Evolutionary conservation across 495 filamentous ascomycete species (phyloP).

Genomic region (Podospora conica): DNA sequence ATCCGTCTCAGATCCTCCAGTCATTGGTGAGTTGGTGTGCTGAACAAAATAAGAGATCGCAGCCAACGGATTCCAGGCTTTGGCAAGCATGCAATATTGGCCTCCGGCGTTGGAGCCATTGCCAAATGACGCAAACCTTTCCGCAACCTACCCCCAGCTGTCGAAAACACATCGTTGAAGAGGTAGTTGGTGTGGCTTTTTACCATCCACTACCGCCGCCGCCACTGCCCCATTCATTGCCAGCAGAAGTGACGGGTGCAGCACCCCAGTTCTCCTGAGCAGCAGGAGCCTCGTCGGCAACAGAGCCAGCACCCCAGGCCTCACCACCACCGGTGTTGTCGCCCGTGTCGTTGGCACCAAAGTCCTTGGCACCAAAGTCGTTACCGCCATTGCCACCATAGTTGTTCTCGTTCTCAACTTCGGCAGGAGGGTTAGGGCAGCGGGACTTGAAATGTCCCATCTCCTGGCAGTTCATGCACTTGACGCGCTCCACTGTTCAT

Average conservation of each 20-base stretch:
- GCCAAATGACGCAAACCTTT: neutral
- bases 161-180: neutral
- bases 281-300: neutral
- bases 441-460: constrained; percentile 63
- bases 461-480: constrained; percentile 70
- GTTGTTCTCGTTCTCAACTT: constrained; percentile 22
- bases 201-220: constrained; percentile 17
- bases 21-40: neutral
- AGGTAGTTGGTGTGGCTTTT: neutral
- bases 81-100: neutral
- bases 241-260: neutral
- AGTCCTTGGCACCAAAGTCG: neutral
- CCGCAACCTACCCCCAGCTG: neutral
- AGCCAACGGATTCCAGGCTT: neutral
- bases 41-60: neutral
- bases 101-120: neutral
- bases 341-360: neutral
- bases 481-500: constrained; percentile 50
- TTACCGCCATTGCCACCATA: neutral
- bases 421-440: constrained; percentile 48
- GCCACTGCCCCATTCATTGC: neutral
- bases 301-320: neutral
- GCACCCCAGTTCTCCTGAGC: neutral
- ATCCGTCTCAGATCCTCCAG: neutral
- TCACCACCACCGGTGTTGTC: constrained; percentile 9